Conservation (phyloP, 208 protist species). For the Wallacemonas sp. region DNA sequence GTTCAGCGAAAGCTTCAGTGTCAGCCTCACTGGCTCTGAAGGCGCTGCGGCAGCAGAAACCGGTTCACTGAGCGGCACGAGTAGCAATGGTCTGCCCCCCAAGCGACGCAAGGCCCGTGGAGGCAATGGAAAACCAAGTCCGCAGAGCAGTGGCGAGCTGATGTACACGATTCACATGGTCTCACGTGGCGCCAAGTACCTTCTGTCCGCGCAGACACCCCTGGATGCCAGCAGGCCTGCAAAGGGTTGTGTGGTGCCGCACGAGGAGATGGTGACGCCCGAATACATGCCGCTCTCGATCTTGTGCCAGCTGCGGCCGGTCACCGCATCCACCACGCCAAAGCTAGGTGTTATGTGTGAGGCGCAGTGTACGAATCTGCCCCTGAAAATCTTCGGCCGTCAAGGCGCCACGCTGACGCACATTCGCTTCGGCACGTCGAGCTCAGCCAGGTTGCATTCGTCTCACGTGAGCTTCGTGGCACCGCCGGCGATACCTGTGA, state of each 20-base stretch:
- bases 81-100: not conserved
- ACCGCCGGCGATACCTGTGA: not conserved
- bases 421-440: not conserved
- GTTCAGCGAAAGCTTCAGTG: not conserved
- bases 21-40: conserved; percentile 5
- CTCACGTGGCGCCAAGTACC: conserved; percentile 2
- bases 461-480: not conserved
- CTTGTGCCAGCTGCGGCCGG: not conserved
- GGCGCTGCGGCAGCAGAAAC: not conserved
- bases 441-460: not conserved
- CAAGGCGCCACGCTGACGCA: not conserved
- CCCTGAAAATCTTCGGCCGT: not conserved
- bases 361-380: not conserved
- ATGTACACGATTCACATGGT: not conserved
- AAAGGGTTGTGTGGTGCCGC: too few relatives aligned
- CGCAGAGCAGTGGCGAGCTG: not conserved
- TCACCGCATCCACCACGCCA: not conserved
- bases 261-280: too few relatives aligned
- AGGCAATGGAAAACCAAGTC: not conserved
- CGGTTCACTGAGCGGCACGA: not conserved
- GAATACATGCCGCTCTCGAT: not conserved
- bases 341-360: not conserved
- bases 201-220: too few relatives aligned
- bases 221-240: too few relatives aligned
- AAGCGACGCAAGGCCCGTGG: not conserved